Evolutionary conservation across 2,329 filamentous ascomycete genomes (phyloP).

Genomic region (Penicillium sp.): DNA sequence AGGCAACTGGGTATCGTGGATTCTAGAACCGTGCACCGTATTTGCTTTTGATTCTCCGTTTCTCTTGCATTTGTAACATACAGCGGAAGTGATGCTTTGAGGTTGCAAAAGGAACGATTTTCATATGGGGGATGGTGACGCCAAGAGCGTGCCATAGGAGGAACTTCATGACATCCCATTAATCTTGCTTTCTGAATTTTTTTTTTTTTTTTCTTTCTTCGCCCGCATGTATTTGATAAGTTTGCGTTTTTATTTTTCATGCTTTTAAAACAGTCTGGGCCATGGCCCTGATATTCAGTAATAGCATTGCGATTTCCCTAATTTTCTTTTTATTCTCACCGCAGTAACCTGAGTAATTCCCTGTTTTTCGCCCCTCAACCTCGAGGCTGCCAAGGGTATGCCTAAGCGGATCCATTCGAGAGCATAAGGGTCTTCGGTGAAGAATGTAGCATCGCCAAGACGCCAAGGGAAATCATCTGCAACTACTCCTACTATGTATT

Average conservation of each 20-base stretch:
- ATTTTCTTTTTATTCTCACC: constrained; percentile 1
- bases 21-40: constrained; percentile 44
- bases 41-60: constrained; percentile 13
- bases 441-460: constrained; percentile 11
- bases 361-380: neutral
- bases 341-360: neutral
- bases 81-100: constrained; percentile 30
- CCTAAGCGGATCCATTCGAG: neutral
- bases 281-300: constrained; percentile 11
- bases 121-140: constrained; percentile 8
- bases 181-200: constrained; percentile 19
- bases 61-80: constrained; percentile 36
- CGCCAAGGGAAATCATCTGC: constrained; percentile 16
- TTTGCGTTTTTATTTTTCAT: constrained; percentile 5
- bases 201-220: constrained; percentile 13
- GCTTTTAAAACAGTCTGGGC: constrained; percentile 9
- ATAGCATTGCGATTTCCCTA: constrained; percentile 10
- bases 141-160: constrained; percentile 6
- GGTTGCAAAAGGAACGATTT: constrained; percentile 28
- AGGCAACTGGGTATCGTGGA: constrained; percentile 72
- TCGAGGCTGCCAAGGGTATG: neutral
- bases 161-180: constrained; percentile 20
- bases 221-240: constrained; percentile 27
- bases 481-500: neutral
- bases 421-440: constrained; percentile 5